Base-by-base conservation (phyloP, 129 eudicot species). In the Chrysanthemum seticuspe region DNA sequence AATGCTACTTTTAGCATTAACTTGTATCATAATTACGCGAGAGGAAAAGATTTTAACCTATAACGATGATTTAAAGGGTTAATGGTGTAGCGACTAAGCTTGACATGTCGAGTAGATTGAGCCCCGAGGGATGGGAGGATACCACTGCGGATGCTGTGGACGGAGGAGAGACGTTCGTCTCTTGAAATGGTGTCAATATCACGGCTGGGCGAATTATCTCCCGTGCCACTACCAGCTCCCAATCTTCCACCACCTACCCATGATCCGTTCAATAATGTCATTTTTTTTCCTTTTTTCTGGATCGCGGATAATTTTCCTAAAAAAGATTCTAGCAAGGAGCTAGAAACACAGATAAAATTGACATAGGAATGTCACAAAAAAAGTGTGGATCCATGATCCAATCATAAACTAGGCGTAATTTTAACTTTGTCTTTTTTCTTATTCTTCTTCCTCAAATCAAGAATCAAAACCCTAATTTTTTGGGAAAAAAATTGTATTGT, bases 101-200 rank as follows among this genome's bases (percentile, higher is more conserved):
- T 74, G 58, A 71, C 71, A 48, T 62, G 72, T 1, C 87, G 85
- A 48, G 78, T 80, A 50, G 81, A 77, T 36, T 73, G 80, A 15
- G 87, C 87, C 23, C 89, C 89, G 27, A 85, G 89, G 12, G 94
- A 75, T 0, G 87, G 94, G 25, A 85, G 83, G 15, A 85, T 72
- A 13, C 86, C 85, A 53, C 66, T 68, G 6, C 87, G 75, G 44
- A 81, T 57, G 75, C 88, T 81, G 74, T 72, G 82, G 54, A 78
- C 82, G 40, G 80, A 73, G 18, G 89, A 81, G 19, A 76, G 79
- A 0, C 51, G 80, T 1, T 68, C 83, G 53, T 83, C 85, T 55
- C 68, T 58, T 2, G 84, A 77, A 70, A 78, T 78, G n/a, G 73
- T 55, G 18, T 78, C 78, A 14, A 78, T 54, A n/a, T 72, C 82